Base-by-base conservation (phyloP, 2,329 filamentous ascomycete species). In the Fusarium foetens region DNA sequence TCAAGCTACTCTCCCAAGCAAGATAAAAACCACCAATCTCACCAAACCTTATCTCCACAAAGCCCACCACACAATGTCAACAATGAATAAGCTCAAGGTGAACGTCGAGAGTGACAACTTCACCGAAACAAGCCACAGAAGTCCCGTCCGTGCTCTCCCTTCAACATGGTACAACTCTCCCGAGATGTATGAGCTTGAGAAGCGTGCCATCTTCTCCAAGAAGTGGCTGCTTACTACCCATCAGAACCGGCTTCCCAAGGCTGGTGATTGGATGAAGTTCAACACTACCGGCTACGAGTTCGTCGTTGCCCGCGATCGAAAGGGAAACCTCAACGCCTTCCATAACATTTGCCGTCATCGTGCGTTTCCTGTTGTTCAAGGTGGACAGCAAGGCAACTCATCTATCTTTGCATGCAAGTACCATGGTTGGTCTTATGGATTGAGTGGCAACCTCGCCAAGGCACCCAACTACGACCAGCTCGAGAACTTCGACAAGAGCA, bases 261-360 rank as follows among this genome's bases (percentile, higher is more conserved):
- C 83, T 5, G 89, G 89, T 9, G 86, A 90, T 75, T 91, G 86
- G 79, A 81, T 89, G 46, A 83, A 85, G 31, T 90, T 85, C 67
- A 83, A 86, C 19, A 76, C 88, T 7, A 86, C 87, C 4, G 87
- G 85, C 4, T 89, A 86, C 79, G 82, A 87, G 25, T 87, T 90
- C 75, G 80, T 90, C 67, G 78, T 90, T 19, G 58, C 49, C 16
- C 71, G 73, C 14, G 74, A 75, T 39, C 58, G 68, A 13, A 80
- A 85, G 13, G 84, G 84, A 19, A 83, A 84, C 23, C 23, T 90
- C 77, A 86, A 88, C 54, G 88, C 84, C 13, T 90, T 91, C 74
- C 89, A 91, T 79, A 90, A 91, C 72, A 82, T 90, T n/a, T 91
- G 89, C 79, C 81, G 89, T 3, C 89, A 91, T 74, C 83, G 89